Percentiles rank a stretch among this genome's conserved stretches.
Conservation (phyloP, 2,329 filamentous ascomycete genomes). For the Claviceps sp. region DNA sequence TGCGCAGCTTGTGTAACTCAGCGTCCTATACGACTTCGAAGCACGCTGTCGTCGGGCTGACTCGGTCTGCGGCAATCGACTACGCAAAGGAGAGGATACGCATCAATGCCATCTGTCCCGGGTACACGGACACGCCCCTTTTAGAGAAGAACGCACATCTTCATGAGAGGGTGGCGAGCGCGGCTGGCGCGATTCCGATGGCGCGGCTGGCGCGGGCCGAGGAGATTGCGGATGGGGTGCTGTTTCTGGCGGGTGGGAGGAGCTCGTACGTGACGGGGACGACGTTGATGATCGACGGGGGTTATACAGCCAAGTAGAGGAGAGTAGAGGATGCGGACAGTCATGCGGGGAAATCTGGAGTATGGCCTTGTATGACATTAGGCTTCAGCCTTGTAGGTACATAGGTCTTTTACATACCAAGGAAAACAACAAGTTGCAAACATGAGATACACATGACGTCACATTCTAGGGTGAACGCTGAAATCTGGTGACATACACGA, state of each 20-base stretch:
- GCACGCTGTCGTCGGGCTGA: constrained; percentile 40
- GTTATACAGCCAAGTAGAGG: constrained; percentile 15
- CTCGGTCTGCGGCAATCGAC: constrained; percentile 36
- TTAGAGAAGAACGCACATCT: constrained; percentile 10
- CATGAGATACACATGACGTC: no score
- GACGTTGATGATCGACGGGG: constrained; percentile 33
- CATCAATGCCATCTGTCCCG: constrained; percentile 49
- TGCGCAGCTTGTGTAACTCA: constrained; percentile 24
- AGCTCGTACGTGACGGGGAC: constrained; percentile 39
- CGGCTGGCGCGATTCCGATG: constrained; percentile 23
- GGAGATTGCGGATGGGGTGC: constrained; percentile 39
- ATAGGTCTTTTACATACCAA: no score
- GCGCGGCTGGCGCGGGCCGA: constrained; percentile 32
- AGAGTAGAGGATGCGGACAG: no score
- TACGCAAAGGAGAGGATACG: constrained; percentile 39
- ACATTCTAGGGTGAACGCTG: no score
- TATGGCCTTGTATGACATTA: no score
- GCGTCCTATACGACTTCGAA: constrained; percentile 38
- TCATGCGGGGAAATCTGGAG: no score
- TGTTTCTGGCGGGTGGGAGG: constrained; percentile 37
- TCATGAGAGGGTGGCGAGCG: neutral
- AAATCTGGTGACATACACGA: no score
- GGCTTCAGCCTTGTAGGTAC: no score
- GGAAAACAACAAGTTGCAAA: neutral
- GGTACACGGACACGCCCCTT: constrained; percentile 31